Base-by-base conservation (phyloP, 176 grass and related monocot species). In the Cymbopogon citratus region DNA sequence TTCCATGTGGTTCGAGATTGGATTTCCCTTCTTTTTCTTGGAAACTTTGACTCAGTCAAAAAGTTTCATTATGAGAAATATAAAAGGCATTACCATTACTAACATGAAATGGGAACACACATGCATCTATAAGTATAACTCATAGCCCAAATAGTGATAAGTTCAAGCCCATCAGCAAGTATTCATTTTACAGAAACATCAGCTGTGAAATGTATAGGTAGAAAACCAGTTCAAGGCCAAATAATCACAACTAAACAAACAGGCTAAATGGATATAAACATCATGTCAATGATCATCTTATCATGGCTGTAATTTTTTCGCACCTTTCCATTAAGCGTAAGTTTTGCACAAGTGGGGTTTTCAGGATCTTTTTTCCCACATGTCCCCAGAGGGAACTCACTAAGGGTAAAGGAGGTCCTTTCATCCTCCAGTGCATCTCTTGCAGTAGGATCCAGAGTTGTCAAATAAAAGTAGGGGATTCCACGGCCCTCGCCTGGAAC, bases 381-480 rank as follows among this genome's bases (percentile, higher is more conserved):
- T 12, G 92, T 92, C 33, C 88, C 95, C 27, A 98, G 81, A 85
- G 95, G 92, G 62, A 94, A 94, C 63, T 98, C 95, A 0, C 95
- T 92, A 45, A 98, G 81, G 66, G 95, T 91, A 74, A 98, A 87
- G 9, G 95, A 94, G 14, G 95, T 84, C 71, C 95, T 87, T 81
- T 79, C 84, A 89, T 98, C 95, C 54, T 66, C 16, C 51, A 98
- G 71, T 3, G 90, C 92, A 84, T 94, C 81, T 77, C 92, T 87
- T 54, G 95, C 92, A 49, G 90, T 98, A 9, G 95, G 95, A 92
- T 98, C 95, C 35, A 98, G 79, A 35, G 86, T 81, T 35, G 95
- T 98, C 66, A 98, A 74, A 84, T 98, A 98, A 33, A 33, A 33
- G 31, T 33, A 33, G 31, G 31, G 31, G n/a, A 87, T 78, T 43